Evolutionary conservation across 768 basidiomycete genomes (phyloP).

Genomic region (Asterophora lycoperdoides): DNA sequence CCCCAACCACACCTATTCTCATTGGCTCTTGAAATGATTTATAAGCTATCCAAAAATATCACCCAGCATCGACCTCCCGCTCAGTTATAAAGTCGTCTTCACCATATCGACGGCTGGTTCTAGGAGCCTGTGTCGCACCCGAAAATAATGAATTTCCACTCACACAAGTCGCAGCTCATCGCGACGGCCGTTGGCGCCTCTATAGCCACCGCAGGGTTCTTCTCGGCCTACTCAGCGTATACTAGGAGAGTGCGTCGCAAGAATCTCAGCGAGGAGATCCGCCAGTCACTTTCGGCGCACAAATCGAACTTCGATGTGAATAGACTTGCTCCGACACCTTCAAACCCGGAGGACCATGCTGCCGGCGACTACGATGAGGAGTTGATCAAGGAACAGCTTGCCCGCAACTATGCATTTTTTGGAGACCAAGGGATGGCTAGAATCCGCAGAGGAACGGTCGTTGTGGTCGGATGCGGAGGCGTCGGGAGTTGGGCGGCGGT

Average conservation of each 20-base stretch:
- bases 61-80: no score
- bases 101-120: no score
- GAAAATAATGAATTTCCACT: slow-evolving; percentile 24
- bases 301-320: slow-evolving; percentile 16
- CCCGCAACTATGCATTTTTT: slow-evolving; percentile 92
- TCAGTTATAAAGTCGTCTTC: no score
- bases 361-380: slow-evolving; percentile 60
- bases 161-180: slow-evolving; percentile 61
- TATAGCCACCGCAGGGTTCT: slow-evolving; percentile 49
- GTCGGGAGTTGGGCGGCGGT: slow-evolving; percentile 96
- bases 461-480: slow-evolving; percentile 92
- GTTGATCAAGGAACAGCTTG: slow-evolving; percentile 83
- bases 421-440: slow-evolving; percentile 84
- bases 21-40: no score
- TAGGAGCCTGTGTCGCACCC: slow-evolving; percentile 1
- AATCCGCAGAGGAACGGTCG: slow-evolving; percentile 71
- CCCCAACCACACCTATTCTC: no score
- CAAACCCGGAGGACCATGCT: slow-evolving; percentile 6
- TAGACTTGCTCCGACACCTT: slow-evolving; percentile 8
- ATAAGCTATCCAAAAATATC: no score
- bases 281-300: slow-evolving; percentile 42
- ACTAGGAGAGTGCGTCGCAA: slow-evolving; percentile 44
- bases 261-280: slow-evolving; percentile 54
- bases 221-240: slow-evolving; percentile 57
- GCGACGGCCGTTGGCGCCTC: slow-evolving; percentile 64